These are phyloP conservation scores for Pugionium dolabratum DNA, from an alignment of 345 rosid genomes.

Conservation along the genomic window DNA sequence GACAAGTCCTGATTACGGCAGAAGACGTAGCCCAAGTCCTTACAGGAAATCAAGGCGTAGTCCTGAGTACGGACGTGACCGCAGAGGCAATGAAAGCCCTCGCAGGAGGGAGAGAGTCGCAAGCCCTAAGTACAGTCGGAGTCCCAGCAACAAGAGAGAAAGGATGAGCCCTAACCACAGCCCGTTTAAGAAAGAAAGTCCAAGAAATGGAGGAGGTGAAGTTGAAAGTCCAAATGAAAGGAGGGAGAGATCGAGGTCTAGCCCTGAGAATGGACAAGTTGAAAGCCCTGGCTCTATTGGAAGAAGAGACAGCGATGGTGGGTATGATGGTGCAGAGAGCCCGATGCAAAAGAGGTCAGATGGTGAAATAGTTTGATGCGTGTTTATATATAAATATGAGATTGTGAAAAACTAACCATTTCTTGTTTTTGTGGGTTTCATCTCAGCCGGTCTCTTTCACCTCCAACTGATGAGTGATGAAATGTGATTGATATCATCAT, in stretches of 20 bases:
- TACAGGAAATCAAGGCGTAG: constrained; percentile 61
- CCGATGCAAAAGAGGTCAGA: constrained; percentile 40
- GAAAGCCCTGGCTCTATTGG: constrained; percentile 57
- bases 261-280: constrained; percentile 54
- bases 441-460: constrained; percentile 34
- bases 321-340: constrained; percentile 40
- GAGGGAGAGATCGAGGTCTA: constrained; percentile 48
- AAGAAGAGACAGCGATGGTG: constrained; percentile 39
- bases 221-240: constrained; percentile 47
- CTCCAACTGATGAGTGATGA: constrained; percentile 40
- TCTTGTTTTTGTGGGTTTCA: background rate
- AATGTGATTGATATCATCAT: background rate
- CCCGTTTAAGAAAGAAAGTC: constrained; percentile 49
- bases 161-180: constrained; percentile 49
- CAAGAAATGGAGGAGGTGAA: constrained; percentile 44
- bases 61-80: constrained; percentile 58
- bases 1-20: constrained; percentile 76
- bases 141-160: constrained; percentile 54
- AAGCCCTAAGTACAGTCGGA: constrained; percentile 50
- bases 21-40: constrained; percentile 60
- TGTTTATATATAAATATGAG: background rate
- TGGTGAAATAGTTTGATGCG: background rate
- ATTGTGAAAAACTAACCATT: constrained; percentile 4
- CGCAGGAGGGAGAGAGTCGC: constrained; percentile 52
- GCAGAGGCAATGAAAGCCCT: constrained; percentile 59